Evolutionary conservation across 192 early-diverging fungal genomes (phyloP).

Genomic region (Umbelopsis ramanniana): DNA sequence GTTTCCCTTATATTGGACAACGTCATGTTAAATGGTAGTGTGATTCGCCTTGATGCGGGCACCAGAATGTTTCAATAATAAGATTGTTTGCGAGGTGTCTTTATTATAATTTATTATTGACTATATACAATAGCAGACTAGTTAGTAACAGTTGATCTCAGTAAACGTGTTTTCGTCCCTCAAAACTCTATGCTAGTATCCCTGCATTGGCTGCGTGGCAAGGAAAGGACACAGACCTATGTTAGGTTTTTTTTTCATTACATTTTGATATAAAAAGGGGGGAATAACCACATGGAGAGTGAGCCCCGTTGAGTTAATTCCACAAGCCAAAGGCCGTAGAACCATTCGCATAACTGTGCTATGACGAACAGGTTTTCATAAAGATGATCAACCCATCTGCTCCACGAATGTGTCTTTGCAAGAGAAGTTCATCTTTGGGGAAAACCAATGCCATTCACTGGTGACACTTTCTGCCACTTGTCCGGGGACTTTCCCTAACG

Average conservation of each 20-base stretch:
- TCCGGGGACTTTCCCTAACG: conserved; percentile 30
- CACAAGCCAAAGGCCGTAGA: background rate
- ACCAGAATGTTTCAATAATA: conserved; percentile 21
- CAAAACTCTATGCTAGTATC: no score
- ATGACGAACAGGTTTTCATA: conserved; percentile 31
- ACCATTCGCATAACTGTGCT: conserved; percentile 42
- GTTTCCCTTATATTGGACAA: conserved; percentile 49
- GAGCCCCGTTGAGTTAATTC: conserved; percentile 38
- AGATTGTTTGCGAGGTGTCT: background rate
- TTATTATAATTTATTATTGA: background rate
- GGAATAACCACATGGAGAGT: conserved; percentile 30
- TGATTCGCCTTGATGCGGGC: conserved; percentile 53
- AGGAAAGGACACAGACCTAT: background rate
- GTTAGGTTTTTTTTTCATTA: conserved; percentile 13
- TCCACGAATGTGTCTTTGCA: conserved; percentile 18
- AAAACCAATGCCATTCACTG: conserved; percentile 28
- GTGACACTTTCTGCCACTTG: conserved; percentile 38
- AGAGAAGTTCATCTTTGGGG: conserved; percentile 9
- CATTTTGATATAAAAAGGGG: background rate
- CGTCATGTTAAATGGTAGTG: conserved; percentile 49
- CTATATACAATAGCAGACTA: no score
- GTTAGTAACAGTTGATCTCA: no score
- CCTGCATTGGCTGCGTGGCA: background rate
- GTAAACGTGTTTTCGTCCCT: no score
- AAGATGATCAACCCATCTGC: conserved; percentile 19